Evolutionary conservation across 1,284 basidiomycete genomes (phyloP).

Genomic region (Uromyces viciae-fabae): DNA sequence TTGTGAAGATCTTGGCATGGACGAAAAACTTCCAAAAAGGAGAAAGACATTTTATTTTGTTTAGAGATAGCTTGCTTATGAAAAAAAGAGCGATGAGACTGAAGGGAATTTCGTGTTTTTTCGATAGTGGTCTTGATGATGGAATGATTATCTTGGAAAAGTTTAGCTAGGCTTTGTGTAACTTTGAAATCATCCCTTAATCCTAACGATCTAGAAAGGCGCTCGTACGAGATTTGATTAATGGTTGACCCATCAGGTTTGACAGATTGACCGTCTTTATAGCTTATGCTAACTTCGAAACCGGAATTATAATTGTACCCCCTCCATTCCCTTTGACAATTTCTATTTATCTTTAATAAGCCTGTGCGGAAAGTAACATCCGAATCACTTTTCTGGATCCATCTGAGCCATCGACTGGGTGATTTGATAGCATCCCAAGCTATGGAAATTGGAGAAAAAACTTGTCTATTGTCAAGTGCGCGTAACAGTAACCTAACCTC

Average conservation of each 20-base stretch:
- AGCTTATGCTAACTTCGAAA: slow-evolving; percentile 65
- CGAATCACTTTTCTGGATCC: slow-evolving; percentile 54
- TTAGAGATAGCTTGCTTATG: slow-evolving; percentile 63
- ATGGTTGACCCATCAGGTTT: slow-evolving; percentile 49
- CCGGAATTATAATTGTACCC: slow-evolving; percentile 65
- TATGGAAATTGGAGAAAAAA: slow-evolving; percentile 67
- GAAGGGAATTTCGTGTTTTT: slow-evolving; percentile 60
- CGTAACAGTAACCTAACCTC: slow-evolving; percentile 66
- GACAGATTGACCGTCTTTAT: slow-evolving; percentile 56
- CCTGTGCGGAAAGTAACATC: slow-evolving; percentile 60
- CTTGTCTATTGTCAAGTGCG: slow-evolving; percentile 65
- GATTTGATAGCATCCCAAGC: slow-evolving; percentile 58
- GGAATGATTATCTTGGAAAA: slow-evolving; percentile 64
- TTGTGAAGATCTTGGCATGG: slow-evolving; percentile 45
- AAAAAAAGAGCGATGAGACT: slow-evolving; percentile 62
- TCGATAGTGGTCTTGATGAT: slow-evolving; percentile 60
- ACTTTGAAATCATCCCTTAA: slow-evolving; percentile 67
- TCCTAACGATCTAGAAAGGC: slow-evolving; percentile 64
- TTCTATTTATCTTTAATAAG: slow-evolving; percentile 62
- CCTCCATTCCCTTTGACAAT: slow-evolving; percentile 63
- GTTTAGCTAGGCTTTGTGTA: slow-evolving; percentile 64
- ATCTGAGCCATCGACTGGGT: slow-evolving; percentile 27
- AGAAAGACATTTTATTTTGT: slow-evolving; percentile 63
- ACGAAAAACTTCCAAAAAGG: slow-evolving; percentile 66
- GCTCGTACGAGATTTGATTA: slow-evolving; percentile 57